A percentile compares a stretch with the other conserved stretches of the same genome.
Conservation (phyloP, 2,329 filamentous ascomycete species). For the Aspergillus sp. region DNA sequence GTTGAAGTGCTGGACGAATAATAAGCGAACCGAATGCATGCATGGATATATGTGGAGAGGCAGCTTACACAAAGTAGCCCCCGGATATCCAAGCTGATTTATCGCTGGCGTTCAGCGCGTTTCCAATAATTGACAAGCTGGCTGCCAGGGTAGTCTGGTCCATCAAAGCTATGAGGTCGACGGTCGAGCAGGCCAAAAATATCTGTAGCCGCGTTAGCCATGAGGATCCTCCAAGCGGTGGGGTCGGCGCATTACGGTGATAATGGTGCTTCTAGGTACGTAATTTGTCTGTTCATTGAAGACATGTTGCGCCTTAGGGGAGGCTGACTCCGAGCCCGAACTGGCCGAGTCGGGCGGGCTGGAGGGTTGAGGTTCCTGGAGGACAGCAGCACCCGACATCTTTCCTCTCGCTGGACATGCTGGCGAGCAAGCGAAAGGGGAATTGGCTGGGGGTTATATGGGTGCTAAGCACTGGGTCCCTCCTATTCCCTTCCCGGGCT, state of each 20-base stretch:
- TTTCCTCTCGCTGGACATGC: not conserved
- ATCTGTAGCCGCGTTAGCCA: slow-evolving; percentile 42
- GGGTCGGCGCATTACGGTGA: slow-evolving; percentile 42
- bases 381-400: slow-evolving; percentile 1
- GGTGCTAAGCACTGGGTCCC: not conserved
- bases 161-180: slow-evolving; percentile 57
- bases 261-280: slow-evolving; percentile 52
- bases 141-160: slow-evolving; percentile 59
- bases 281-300: slow-evolving; percentile 61
- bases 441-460: not conserved
- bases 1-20: slow-evolving; percentile 69
- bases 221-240: not conserved
- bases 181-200: slow-evolving; percentile 57
- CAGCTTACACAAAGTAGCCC: slow-evolving; percentile 63
- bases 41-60: not conserved
- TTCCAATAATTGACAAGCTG: slow-evolving; percentile 56
- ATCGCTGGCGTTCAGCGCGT: slow-evolving; percentile 49
- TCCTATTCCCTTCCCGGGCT: not conserved
- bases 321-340: not conserved
- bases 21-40: not conserved
- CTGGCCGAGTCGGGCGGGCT: slow-evolving; percentile 4
- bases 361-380: slow-evolving; percentile 2
- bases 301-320: slow-evolving; percentile 13
- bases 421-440: not conserved
- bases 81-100: slow-evolving; percentile 57